Evolutionary conservation across 805 yeast genomes (phyloP), one percentile per base, ranked within the genome.

Genomic region (Kodamaea hsintzibuensis): DNA sequence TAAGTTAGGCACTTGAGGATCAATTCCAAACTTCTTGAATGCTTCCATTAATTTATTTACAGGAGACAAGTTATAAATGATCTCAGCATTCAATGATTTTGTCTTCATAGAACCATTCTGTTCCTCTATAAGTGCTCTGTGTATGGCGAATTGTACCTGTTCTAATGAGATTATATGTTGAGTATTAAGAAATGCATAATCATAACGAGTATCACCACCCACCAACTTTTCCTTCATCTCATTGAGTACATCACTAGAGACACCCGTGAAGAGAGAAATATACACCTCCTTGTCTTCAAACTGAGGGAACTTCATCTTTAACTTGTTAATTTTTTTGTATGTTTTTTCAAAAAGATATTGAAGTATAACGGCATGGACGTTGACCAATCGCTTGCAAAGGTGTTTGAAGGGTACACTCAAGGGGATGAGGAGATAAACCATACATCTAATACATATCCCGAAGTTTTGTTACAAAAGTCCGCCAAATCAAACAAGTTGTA

Each of bases 41-140:
- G 91, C 86, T 55, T 89, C 95, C 73, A 82, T 78, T 40, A 86
- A 85, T 63, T 87, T 88, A 60, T 83, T 85, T 7, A 83, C 78
- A 1, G 93, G 90, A 1, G 91, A 82, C 55, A 90, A 71, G 54
- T 84, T 81, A 62, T 85, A 81, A 19, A 89, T 80, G 40, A 87
- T 74, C 62, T 90, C 96, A 0, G 95, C 84, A 63, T 88, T 88
- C 33, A 89, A 60, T 0, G 84, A 79, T 59, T 80, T 83, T 8
- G 96, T 85, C 58, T 85, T 79, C 74, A 82, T 76, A 17, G 68
- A 75, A 12, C 74, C 81, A 38, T 74, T 72, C 0, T 64, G 64
- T 19, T 67, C 60, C 64, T 88, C 91, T 12, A 78, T 66, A 2
- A 89, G 60, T 1, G 89, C 81, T 58, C 85, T 80, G 64, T 86